A percentile compares a stretch with the other conserved stretches of the same genome.
These are phyloP conservation scores for Candida verbasci DNA, from an alignment of 805 yeast species.

Conservation along the genomic window DNA sequence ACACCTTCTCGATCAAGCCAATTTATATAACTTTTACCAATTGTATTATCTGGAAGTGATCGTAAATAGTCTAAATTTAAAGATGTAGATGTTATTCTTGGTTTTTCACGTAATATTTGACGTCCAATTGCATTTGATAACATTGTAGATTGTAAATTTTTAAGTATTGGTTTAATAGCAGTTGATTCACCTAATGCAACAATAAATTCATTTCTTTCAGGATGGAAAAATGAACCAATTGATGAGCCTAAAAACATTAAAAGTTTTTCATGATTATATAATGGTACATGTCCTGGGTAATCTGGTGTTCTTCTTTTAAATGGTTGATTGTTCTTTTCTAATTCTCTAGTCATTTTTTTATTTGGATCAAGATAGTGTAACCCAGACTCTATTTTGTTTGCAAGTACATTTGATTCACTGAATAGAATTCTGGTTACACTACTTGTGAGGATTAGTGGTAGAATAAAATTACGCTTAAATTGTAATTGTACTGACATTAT, in stretches of 20 bases:
- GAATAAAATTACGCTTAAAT: too few species aligned
- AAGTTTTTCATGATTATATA: constrained; percentile 56
- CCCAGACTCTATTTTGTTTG: constrained; percentile 56
- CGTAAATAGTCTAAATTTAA: constrained; percentile 60
- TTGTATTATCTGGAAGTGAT: constrained; percentile 57
- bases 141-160: constrained; percentile 65
- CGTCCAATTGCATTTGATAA: constrained; percentile 73
- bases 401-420: too few species aligned
- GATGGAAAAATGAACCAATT: constrained; percentile 70
- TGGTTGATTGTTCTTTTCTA: constrained; percentile 16
- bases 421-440: too few species aligned
- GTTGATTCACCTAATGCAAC: constrained; percentile 89
- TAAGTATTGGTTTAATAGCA: constrained; percentile 66
- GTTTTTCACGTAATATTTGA: constrained; percentile 69
- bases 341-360: constrained; percentile 23
- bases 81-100: constrained; percentile 73
- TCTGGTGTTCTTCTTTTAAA: constrained; percentile 42
- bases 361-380: constrained; percentile 34
- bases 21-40: constrained; percentile 74
- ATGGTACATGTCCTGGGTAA: constrained; percentile 78
- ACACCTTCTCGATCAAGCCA: constrained; percentile 89
- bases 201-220: constrained; percentile 69
- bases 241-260: constrained; percentile 71
- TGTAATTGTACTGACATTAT: too few species aligned
- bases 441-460: too few species aligned